A percentile compares a stretch with the other conserved stretches of the same genome.
phyloP scores from a whole-genome alignment of 2,329 filamentous ascomycete genomes.

The Alternaria arborescens region DNA sequence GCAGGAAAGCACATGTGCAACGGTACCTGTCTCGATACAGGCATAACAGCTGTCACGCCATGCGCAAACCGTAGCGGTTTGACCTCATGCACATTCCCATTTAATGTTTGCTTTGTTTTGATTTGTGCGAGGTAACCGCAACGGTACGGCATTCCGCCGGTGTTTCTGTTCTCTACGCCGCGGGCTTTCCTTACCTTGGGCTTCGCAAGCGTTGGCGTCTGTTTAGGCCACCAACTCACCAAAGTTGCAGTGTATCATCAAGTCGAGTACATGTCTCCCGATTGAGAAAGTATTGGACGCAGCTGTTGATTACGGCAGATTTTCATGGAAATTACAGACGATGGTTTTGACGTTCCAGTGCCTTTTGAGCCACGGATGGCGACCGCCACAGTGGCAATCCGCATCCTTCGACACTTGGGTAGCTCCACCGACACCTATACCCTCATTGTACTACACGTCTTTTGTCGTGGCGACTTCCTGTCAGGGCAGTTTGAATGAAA shows the following conservation, averaged over 20 bases:
- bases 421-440: conserved; percentile 5
- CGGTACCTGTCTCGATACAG: not conserved
- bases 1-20: not conserved
- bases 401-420: conserved; percentile 8
- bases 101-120: not conserved
- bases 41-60: not conserved
- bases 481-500: conserved; percentile 16
- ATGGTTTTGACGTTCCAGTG: conserved; percentile 14
- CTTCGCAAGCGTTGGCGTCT: conserved; percentile 1
- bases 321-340: conserved; percentile 12
- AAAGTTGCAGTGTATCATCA: not conserved
- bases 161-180: not conserved
- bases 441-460: conserved; percentile 9
- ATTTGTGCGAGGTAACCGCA: not conserved
- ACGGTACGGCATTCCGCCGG: not conserved
- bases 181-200: not conserved
- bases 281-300: conserved; percentile 14
- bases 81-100: not conserved
- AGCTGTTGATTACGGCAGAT: conserved; percentile 20
- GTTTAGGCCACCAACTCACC: not conserved
- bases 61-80: not conserved
- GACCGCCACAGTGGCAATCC: conserved; percentile 12
- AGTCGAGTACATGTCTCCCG: not conserved
- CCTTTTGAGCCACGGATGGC: conserved; percentile 10
- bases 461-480: conserved; percentile 17